Evolutionary conservation across 2,329 filamentous ascomycete genomes (phyloP), one percentile per base, ranked within the genome.

Genomic region (Botrytis fragariae): DNA sequence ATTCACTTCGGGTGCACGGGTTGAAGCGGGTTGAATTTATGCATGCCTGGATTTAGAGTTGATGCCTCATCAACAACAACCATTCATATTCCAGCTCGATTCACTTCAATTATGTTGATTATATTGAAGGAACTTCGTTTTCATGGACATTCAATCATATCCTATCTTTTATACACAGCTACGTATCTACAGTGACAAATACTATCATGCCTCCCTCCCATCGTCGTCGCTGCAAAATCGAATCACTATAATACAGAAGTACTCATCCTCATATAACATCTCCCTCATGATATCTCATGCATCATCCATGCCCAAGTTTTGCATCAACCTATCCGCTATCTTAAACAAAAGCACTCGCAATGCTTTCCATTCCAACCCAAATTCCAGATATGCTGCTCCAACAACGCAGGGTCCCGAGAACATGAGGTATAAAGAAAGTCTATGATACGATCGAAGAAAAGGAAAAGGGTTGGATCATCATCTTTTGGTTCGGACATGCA

Each of bases 101-200:
- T 67, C 32, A 54, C 64, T 64, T 45, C 25, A 71, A 42, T 35
- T 37, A 42, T 32, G 35, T 44, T 20, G 10, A n/a, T 39, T 29
- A 9, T 25, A n/a, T 22, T 25, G 4, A 22, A n/a, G 25, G 25
- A 25, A 14, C 60, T 29, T 42, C 22, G 16, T 12, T 57, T 42
- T 42, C 39, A 67, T 37, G 61, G 37, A 72, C 14, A 57, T 57
- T 20, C 45, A 72, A 29, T 37, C 48, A 48, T 72, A 69, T 72
- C 67, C 71, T 61, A 69, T 69, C 44, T 70, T 74, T 75, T 74
- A 69, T 75, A 75, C 74, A 75, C 71, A 71, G 65, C 54, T 73
- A 74, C 61, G 57, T 74, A 75, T 75, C 61, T 73, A 74, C 71
- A 74, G 48, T 60, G 42, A 65, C 73, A 73, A 57, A 65, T 42